phyloP scores from a whole-genome alignment of 2,329 filamentous ascomycete species.

The Nannizzia gypsea region DNA sequence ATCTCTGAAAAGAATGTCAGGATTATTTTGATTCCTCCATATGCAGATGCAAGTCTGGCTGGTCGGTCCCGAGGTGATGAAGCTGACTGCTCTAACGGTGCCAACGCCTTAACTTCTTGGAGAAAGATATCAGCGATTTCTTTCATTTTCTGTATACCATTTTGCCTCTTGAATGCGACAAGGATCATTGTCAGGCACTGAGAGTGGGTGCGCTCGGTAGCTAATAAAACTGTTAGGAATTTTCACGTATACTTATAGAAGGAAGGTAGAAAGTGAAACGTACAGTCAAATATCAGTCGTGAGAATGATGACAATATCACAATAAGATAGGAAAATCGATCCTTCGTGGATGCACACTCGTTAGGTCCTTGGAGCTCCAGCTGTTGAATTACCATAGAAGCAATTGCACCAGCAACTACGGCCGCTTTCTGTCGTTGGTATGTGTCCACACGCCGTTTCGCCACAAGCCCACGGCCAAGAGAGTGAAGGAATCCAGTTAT shows the following conservation, averaged over 20 bases:
- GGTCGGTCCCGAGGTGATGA: constrained; percentile 28
- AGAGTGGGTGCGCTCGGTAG: constrained; percentile 40
- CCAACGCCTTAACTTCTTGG: constrained; percentile 42
- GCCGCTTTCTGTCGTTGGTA: constrained; percentile 50
- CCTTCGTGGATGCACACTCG: constrained; percentile 23
- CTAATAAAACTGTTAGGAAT: constrained; percentile 13
- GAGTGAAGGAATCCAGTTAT: constrained; percentile 80
- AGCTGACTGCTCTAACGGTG: constrained; percentile 32
- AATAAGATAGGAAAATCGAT: constrained; percentile 66
- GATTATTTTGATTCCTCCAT: constrained; percentile 64
- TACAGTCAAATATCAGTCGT: constrained; percentile 64
- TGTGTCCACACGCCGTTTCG: constrained; percentile 58
- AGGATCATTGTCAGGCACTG: constrained; percentile 60
- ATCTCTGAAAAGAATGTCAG: constrained; percentile 69
- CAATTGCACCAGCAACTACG: constrained; percentile 56
- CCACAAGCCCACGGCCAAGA: constrained; percentile 68
- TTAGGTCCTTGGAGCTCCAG: constrained; percentile 43
- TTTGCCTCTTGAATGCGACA: constrained; percentile 71
- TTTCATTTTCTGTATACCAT: constrained; percentile 63
- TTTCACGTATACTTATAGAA: background rate
- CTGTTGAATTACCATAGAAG: constrained; percentile 57
- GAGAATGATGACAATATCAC: constrained; percentile 66
- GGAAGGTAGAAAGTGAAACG: constrained; percentile 16
- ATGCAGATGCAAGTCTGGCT: constrained; percentile 39
- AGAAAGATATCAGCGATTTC: constrained; percentile 59